phyloP scores from a whole-genome alignment of 225 moss, liverwort and hornwort species.

The Climacium dendroides region DNA sequence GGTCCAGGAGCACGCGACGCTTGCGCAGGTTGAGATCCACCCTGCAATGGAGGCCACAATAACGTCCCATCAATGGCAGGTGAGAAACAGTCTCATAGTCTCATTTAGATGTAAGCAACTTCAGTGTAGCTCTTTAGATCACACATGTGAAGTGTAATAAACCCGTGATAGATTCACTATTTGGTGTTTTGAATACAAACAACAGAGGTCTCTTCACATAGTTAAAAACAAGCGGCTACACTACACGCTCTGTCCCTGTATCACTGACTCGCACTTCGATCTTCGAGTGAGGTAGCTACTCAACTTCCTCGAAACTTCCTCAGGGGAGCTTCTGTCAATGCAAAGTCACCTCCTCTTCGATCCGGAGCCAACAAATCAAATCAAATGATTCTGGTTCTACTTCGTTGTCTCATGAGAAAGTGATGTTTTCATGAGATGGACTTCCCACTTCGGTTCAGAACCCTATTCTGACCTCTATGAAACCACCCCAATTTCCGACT shows the following conservation, averaged over 20 bases:
- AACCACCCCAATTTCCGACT: not conserved
- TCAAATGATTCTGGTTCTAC: too few relatives aligned
- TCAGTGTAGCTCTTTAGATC: not conserved
- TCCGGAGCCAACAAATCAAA: not conserved
- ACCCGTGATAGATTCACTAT: not conserved
- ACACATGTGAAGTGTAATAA: not conserved
- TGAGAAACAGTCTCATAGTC: not conserved
- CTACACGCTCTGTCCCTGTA: not conserved
- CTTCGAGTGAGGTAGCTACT: not conserved
- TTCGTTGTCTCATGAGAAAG: not conserved
- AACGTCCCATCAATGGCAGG: not conserved
- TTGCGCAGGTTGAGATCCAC: slow-evolving; percentile 48
- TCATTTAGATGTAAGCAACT: not conserved
- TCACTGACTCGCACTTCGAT: not conserved
- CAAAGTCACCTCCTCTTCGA: not conserved
- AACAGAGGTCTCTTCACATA: not conserved
- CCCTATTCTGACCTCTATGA: not conserved
- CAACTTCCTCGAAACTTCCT: not conserved
- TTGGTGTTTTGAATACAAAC: not conserved
- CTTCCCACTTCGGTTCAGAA: not conserved
- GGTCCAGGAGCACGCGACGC: slow-evolving; percentile 66
- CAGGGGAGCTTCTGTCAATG: not conserved
- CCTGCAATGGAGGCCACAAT: not conserved
- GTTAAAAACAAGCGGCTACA: not conserved
- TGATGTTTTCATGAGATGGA: not conserved